phyloP scores from a whole-genome alignment of 2,329 filamentous ascomycete genomes.

The Teratosphaeria epicoccoides region DNA sequence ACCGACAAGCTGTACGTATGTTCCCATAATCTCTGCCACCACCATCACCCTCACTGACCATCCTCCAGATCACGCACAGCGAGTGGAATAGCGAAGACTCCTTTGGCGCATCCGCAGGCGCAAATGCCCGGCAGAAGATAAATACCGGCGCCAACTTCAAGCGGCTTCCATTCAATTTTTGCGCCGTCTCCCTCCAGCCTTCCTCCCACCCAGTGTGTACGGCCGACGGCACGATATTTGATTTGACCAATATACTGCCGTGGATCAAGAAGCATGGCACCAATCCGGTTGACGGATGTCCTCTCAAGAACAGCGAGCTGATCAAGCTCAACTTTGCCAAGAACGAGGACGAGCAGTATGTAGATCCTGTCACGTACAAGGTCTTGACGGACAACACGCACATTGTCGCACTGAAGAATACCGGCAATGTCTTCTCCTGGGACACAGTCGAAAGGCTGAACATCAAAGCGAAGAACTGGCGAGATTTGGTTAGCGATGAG shows the following conservation, averaged over 20 bases:
- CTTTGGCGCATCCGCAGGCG: constrained; percentile 69
- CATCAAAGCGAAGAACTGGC: constrained; percentile 94
- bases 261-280: constrained; percentile 93
- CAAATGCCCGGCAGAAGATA: constrained; percentile 47
- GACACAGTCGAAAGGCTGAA: constrained; percentile 94
- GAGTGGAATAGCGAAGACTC: constrained; percentile 92
- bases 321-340: constrained; percentile 86
- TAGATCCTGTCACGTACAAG: constrained; percentile 95
- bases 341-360: constrained; percentile 82
- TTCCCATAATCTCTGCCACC: constrained; percentile 8
- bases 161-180: constrained; percentile 94
- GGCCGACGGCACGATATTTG: constrained; percentile 75
- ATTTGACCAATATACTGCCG: constrained; percentile 82
- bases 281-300: constrained; percentile 76
- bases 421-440: constrained; percentile 92
- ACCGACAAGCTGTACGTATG: constrained; percentile 33
- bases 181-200: constrained; percentile 87
- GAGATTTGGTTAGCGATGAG: constrained; percentile 74
- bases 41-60: not conserved
- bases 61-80: constrained; percentile 72
- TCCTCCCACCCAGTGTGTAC: constrained; percentile 95
- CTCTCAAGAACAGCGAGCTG: constrained; percentile 69
- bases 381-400: constrained; percentile 97
- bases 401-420: constrained; percentile 74
- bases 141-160: constrained; percentile 58